These are phyloP conservation scores for Aspergillus costaricaensis DNA, from an alignment of 2,329 filamentous ascomycete species.

Conservation along the genomic window DNA sequence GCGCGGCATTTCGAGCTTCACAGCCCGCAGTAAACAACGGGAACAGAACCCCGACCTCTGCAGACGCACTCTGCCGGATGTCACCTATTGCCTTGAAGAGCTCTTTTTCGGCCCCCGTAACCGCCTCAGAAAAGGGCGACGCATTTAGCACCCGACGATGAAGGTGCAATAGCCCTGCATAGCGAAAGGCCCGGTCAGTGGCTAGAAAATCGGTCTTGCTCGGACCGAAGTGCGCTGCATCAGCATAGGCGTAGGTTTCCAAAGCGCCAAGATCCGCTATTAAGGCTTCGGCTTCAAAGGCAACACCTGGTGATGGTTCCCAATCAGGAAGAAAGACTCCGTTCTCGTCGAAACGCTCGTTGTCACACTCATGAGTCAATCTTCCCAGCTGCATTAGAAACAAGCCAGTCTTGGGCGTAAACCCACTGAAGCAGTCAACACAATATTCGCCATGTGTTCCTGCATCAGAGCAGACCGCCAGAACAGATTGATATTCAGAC, in stretches of 20 bases:
- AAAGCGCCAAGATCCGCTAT: constrained; percentile 63
- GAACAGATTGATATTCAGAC: constrained; percentile 50
- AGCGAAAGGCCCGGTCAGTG: constrained; percentile 77
- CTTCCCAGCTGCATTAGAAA: constrained; percentile 72
- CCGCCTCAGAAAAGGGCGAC: constrained; percentile 57
- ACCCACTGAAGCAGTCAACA: constrained; percentile 80
- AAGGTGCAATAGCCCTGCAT: constrained; percentile 74
- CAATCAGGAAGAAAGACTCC: constrained; percentile 57
- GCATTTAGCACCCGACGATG: constrained; percentile 71
- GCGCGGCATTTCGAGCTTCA: constrained; percentile 61
- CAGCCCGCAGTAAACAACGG: constrained; percentile 83
- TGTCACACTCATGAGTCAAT: constrained; percentile 68
- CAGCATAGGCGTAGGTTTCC: constrained; percentile 41
- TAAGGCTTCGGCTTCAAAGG: constrained; percentile 60
- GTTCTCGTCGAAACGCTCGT: constrained; percentile 61
- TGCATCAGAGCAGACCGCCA: constrained; percentile 51
- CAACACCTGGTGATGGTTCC: constrained; percentile 58
- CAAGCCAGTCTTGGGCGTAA: constrained; percentile 70
- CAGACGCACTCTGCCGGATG: constrained; percentile 66
- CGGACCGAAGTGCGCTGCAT: constrained; percentile 43
- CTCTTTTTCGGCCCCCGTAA: constrained; percentile 63
- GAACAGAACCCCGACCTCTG: constrained; percentile 74
- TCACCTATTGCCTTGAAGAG: constrained; percentile 65
- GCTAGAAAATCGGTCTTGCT: constrained; percentile 57
- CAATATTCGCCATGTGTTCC: constrained; percentile 64